A percentile compares a stretch with the other conserved stretches of the same genome.
Evolutionary conservation across 257 asterid genomes (phyloP).

Genomic region (Vinca minor): DNA sequence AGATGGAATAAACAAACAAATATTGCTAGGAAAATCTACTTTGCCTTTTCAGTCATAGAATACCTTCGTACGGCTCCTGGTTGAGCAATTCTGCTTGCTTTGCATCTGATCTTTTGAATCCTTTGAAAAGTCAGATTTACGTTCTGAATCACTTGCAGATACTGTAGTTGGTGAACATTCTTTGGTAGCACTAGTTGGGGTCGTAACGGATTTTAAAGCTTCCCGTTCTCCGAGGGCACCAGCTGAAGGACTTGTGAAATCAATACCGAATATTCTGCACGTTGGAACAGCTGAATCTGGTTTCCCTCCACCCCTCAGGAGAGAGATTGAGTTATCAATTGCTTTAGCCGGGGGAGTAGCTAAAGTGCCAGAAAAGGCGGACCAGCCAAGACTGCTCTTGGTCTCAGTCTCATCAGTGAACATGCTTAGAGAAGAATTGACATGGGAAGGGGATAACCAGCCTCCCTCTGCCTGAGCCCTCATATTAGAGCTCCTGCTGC

Average conservation of each 20-base stretch:
- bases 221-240: constrained; percentile 21
- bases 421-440: constrained; percentile 28
- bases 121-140: constrained; percentile 51
- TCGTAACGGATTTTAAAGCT: constrained; percentile 23
- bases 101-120: constrained; percentile 45
- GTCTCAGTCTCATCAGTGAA: constrained; percentile 42
- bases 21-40: not conserved
- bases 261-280: constrained; percentile 77
- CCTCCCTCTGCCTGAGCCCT: constrained; percentile 12
- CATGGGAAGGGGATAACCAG: constrained; percentile 16
- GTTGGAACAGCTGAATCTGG: constrained; percentile 31
- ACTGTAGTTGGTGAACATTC: constrained; percentile 22
- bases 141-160: constrained; percentile 57
- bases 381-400: constrained; percentile 52
- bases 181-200: constrained; percentile 25
- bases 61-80: constrained; percentile 95
- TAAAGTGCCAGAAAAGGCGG: constrained; percentile 36
- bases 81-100: constrained; percentile 43
- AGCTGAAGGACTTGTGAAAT: constrained; percentile 50
- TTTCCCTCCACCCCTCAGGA: constrained; percentile 34
- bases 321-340: constrained; percentile 24
- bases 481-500: constrained; percentile 15
- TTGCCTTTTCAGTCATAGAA: not conserved
- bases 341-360: constrained; percentile 26
- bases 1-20: not conserved